Base-by-base conservation (phyloP, 805 yeast species). In the Starmerella cellae region DNA sequence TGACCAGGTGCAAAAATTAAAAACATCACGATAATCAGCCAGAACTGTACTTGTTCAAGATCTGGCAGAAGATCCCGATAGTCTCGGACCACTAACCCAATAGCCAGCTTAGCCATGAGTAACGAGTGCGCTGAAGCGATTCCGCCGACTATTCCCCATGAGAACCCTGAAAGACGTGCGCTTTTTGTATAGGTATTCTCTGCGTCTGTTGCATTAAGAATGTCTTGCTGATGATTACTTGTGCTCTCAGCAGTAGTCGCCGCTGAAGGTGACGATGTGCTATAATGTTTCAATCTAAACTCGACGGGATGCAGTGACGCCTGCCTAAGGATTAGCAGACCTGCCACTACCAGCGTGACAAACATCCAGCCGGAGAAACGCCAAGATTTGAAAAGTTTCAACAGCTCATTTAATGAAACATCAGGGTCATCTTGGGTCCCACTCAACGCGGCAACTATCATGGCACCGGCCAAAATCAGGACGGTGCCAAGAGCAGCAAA, bases 61-160 rank as follows among this genome's bases (percentile, higher is more conserved):
- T 65, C 70, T 33, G 55, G 57, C 60, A 38, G 59, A 57, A 39
- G 51, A 16, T 35, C 39, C 16, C 49, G 59, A 32, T 64, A 61
- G 26, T 67, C 71, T 45, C 62, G 66, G 2, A 79, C 58, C 2
- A 79, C 54, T 11, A 82, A 72, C 53, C 82, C 93, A 18, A 84
- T 80, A 0, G 82, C 71, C 0, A 85, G 74, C 60, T 84, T 84
- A n/a, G 94, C 94, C 60, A 83, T 69, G 44, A 85, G 66, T 38
- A 85, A 68, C 2, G 94, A 81, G 56, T 82, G 93, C 0, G 94
- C 94, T 0, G 94, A 80, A 37, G 84, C 64, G 0, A 77, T 73
- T 2, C 95, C 95, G 37, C 84, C 74, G 4, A 75, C 64, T 17
- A 74, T 54, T 1, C 94, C 94, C 57, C 68, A 79, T 11, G 72